Evolutionary conservation across 2,329 filamentous ascomycete species (phyloP), one percentile per base, ranked within the genome.

Genomic region (Aspergillus glaucus): DNA sequence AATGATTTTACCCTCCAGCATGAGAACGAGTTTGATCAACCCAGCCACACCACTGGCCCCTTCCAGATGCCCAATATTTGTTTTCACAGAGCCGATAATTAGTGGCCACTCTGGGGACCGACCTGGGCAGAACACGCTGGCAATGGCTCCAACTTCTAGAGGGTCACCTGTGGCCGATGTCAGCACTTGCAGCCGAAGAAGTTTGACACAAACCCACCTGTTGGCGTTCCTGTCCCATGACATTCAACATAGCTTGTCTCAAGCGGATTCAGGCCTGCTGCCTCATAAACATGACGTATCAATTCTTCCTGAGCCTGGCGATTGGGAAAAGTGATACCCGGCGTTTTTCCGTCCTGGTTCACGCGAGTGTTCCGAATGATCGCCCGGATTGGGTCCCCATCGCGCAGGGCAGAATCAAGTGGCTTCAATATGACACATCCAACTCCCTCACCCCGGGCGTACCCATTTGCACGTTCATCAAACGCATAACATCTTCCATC

Each of bases 171-270:
- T 44, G 5, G 15, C 15, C 15, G 15, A 15, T 15, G 15, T 15
- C 15, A 15, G 15, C 15, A 15, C 15, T 15, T 15, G 15, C 15
- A 15, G 15, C 15, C 15, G 15, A 15, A 15, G 15, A 15, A 15
- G 15, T 15, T 15, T 15, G 15, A 15, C 15, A 15, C 15, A 15
- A 15, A 15, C 15, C 15, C 15, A 15, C 15, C 15, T 15, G 15
- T 15, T 15, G 34, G 14, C 1, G 65, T 68, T 0, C 65, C 65
- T 1, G 63, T 69, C 45, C 64, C 68, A 32, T 69, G 65, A 17
- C 63, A 61, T 48, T 70, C 65, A 1, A 73, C 51, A 40, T 68
- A 65, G 0, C 55, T 60, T 0, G 69, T 72, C 9, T 57, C 24
- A 10, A 40, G 26, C 9, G 52, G 36, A 21, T 63, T 19, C 1